phyloP scores from a whole-genome alignment of 805 yeast species.

The Maudiozyma barnettii region DNA sequence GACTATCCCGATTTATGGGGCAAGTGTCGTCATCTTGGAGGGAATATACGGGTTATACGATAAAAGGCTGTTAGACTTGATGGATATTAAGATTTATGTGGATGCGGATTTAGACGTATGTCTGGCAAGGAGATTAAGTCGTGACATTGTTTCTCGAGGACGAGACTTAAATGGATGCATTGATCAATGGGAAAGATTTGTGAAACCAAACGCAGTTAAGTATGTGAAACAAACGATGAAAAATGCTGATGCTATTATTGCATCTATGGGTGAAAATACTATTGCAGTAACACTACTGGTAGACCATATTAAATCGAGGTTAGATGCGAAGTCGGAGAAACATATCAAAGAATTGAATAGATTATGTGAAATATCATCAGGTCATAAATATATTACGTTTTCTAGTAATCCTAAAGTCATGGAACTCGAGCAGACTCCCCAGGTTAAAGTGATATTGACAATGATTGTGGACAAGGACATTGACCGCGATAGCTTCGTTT shows the following conservation, averaged over 20 bases:
- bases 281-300: conserved; percentile 76
- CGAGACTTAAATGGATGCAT: conserved; percentile 76
- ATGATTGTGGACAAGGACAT: conserved; percentile 50
- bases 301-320: conserved; percentile 66
- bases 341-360: conserved; percentile 58
- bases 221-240: conserved; percentile 56
- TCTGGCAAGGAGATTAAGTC: conserved; percentile 72
- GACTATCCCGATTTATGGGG: conserved; percentile 76
- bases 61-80: conserved; percentile 53
- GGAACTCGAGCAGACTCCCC: conserved; percentile 44
- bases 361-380: conserved; percentile 29
- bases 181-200: conserved; percentile 82
- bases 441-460: conserved; percentile 62
- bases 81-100: conserved; percentile 83
- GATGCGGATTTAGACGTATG: conserved; percentile 93
- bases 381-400: conserved; percentile 1
- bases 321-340: conserved; percentile 50
- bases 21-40: conserved; percentile 85
- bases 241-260: conserved; percentile 80
- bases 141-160: conserved; percentile 83
- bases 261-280: conserved; percentile 75
- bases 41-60: conserved; percentile 82
- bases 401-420: conserved; percentile 16
- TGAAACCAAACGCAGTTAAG: conserved; percentile 82
- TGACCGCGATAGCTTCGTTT: conserved; percentile 67